Conservation (phyloP, 306 rosid genomes). For the Medicago arabica region DNA sequence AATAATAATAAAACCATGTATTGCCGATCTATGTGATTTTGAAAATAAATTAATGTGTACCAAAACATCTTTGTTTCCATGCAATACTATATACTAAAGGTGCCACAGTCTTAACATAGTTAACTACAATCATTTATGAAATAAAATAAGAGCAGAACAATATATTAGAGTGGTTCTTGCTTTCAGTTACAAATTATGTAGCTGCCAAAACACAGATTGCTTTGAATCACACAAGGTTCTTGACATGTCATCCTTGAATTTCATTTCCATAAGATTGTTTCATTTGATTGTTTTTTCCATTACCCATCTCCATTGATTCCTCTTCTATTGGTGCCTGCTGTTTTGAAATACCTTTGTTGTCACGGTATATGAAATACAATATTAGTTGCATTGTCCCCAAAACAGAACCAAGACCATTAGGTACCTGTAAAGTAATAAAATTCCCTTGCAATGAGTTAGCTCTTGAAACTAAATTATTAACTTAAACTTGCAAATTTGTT, state of each 20-base stretch:
- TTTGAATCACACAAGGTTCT: not conserved
- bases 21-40: not conserved
- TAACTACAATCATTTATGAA: too few species aligned
- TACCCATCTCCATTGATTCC: constrained; percentile 62
- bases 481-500: not conserved
- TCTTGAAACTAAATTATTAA: not conserved
- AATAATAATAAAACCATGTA: not conserved
- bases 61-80: too few species aligned
- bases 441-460: not conserved
- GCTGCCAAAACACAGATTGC: not conserved
- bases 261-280: constrained; percentile 41
- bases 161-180: constrained; percentile 15
- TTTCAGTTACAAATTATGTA: not conserved
- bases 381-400: constrained; percentile 74
- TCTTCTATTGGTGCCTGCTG: constrained; percentile 51
- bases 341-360: constrained; percentile 40
- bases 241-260: constrained; percentile 28
- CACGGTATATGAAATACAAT: constrained; percentile 74
- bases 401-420: constrained; percentile 70
- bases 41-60: not conserved
- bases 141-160: constrained; percentile 6
- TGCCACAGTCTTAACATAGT: too few species aligned
- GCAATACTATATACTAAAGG: too few species aligned
- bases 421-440: constrained; percentile 53
- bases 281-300: constrained; percentile 49